Percentiles rank a stretch among this genome's conserved stretches.
phyloP scores from a whole-genome alignment of 345 rosid species.

The Camelina sativa region DNA sequence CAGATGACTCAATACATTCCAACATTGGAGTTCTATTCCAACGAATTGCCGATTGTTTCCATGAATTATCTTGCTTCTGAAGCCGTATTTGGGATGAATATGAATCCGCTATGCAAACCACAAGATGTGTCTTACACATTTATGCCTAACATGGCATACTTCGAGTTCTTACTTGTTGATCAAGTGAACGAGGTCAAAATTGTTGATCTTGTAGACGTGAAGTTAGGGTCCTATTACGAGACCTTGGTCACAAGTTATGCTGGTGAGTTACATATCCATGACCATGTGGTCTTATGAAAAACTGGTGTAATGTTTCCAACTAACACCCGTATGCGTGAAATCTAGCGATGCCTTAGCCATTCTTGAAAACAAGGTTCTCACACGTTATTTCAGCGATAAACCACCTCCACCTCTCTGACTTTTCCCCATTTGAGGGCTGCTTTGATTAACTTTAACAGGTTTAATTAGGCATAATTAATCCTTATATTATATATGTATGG shows the following conservation, averaged over 20 bases:
- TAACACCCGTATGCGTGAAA: background rate
- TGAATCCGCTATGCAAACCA: conserved; percentile 5
- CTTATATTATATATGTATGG: background rate
- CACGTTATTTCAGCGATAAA: background rate
- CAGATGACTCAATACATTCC: background rate
- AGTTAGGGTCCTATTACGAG: background rate
- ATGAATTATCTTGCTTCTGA: background rate
- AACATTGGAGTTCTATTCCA: conserved; percentile 4
- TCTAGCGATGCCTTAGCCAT: background rate
- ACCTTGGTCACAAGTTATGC: background rate
- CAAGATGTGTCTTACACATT: conserved; percentile 13
- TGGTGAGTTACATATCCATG: too few relatives aligned
- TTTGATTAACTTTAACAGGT: too few relatives aligned
- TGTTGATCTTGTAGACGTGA: conserved; percentile 9
- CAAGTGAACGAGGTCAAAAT: background rate
- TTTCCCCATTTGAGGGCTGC: too few relatives aligned
- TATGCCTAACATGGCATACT: background rate
- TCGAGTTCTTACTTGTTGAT: conserved; percentile 8
- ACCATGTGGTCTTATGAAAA: too few relatives aligned
- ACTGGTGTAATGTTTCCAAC: too few relatives aligned
- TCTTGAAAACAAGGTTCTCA: background rate
- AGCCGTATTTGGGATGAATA: background rate
- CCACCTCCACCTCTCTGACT: background rate
- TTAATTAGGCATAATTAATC: too few relatives aligned
- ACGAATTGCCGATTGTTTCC: background rate